A percentile compares a stretch with the other conserved stretches of the same genome.
Evolutionary conservation across 805 yeast species (phyloP).

Genomic region (Teunomyces aglyptinius): DNA sequence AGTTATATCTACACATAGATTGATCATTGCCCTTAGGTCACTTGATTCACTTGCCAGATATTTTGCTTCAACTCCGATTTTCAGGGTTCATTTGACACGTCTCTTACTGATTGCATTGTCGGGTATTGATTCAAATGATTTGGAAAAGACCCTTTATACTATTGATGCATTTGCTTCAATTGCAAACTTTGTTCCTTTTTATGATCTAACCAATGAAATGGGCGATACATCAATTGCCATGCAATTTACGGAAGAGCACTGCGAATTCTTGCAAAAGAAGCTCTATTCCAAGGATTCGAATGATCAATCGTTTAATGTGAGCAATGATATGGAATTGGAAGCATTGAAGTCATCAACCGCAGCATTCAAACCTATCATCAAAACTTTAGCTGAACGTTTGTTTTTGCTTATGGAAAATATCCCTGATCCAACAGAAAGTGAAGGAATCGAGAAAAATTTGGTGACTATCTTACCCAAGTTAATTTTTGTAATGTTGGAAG

Average conservation of each 20-base stretch:
- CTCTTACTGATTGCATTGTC: slow-evolving; percentile 67
- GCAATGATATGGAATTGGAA: slow-evolving; percentile 43
- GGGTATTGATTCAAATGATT: slow-evolving; percentile 87
- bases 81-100: slow-evolving; percentile 76
- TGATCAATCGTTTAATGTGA: slow-evolving; percentile 35
- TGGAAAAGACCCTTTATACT: slow-evolving; percentile 66
- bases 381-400: slow-evolving; percentile 54
- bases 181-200: slow-evolving; percentile 70
- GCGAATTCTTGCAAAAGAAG: slow-evolving; percentile 50
- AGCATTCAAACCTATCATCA: slow-evolving; percentile 60
- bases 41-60: slow-evolving; percentile 64
- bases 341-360: slow-evolving; percentile 75
- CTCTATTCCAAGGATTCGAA: slow-evolving; percentile 21
- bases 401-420: slow-evolving; percentile 66
- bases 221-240: slow-evolving; percentile 35
- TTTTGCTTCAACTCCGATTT: slow-evolving; percentile 61
- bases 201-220: slow-evolving; percentile 51
- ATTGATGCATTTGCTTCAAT: slow-evolving; percentile 67
- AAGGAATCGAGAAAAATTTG: slow-evolving; percentile 50
- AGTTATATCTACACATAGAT: slow-evolving; percentile 75
- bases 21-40: slow-evolving; percentile 67
- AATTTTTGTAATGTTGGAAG: slow-evolving; percentile 42
- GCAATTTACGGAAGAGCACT: slow-evolving; percentile 65
- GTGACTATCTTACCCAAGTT: slow-evolving; percentile 36
- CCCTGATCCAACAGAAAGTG: slow-evolving; percentile 55